phyloP scores from a whole-genome alignment of 2,329 filamentous ascomycete species.

The Periconia digitata region DNA sequence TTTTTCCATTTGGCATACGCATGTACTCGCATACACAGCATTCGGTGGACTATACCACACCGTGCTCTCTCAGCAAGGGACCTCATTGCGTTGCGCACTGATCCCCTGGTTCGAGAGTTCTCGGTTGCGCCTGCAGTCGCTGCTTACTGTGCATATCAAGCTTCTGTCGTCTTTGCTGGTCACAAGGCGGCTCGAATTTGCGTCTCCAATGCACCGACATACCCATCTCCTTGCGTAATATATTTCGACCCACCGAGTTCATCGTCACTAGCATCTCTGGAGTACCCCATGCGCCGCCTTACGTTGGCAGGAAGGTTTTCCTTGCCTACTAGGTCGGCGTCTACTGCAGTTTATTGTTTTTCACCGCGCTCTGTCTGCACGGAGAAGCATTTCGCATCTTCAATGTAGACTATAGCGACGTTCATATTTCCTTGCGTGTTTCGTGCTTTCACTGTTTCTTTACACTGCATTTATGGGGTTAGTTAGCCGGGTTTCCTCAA shows the following conservation, averaged over 20 bases:
- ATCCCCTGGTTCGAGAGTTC: not conserved
- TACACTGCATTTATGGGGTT: conserved; percentile 6
- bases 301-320: conserved; percentile 5
- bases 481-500: conserved; percentile 4
- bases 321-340: conserved; percentile 5
- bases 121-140: conserved; percentile 5
- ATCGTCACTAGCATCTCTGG: conserved; percentile 21
- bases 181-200: conserved; percentile 28
- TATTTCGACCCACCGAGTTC: conserved; percentile 16
- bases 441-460: conserved; percentile 5
- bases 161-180: conserved; percentile 36
- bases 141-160: conserved; percentile 8
- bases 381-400: not conserved
- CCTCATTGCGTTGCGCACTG: not conserved
- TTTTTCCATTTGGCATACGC: conserved; percentile 33
- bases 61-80: conserved; percentile 4
- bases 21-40: conserved; percentile 18
- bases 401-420: conserved; percentile 3
- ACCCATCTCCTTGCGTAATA: conserved; percentile 36
- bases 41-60: conserved; percentile 1
- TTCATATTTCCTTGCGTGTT: conserved; percentile 3
- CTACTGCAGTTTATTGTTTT: conserved; percentile 3
- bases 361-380: conserved; percentile 5
- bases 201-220: conserved; percentile 24
- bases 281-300: conserved; percentile 13